Percentiles rank a stretch among this genome's conserved stretches.
These are phyloP conservation scores for Microthyrium microscopicum DNA, from an alignment of 2,329 filamentous ascomycete genomes.

Conservation along the genomic window DNA sequence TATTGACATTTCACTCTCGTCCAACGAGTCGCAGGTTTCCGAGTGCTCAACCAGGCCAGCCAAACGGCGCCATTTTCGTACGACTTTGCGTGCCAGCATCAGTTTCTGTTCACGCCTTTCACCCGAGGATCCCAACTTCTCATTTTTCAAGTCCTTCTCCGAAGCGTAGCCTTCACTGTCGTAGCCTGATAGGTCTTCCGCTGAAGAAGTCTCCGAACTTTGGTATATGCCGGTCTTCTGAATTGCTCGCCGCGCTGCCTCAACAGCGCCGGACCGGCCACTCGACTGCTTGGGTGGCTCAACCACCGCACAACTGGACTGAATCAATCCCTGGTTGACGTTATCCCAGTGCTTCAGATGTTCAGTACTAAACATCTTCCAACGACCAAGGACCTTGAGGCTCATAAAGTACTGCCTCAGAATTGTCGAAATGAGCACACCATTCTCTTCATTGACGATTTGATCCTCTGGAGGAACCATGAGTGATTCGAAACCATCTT, in stretches of 20 bases:
- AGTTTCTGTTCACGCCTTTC: constrained; percentile 31
- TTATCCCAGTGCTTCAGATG: constrained; percentile 48
- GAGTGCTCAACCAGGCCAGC: constrained; percentile 41
- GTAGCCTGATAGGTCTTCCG: constrained; percentile 1
- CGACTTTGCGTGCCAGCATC: constrained; percentile 49
- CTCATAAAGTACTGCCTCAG: constrained; percentile 85
- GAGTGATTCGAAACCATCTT: constrained; percentile 67
- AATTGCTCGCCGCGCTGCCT: not conserved
- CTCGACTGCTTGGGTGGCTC: constrained; percentile 10
- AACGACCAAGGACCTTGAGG: constrained; percentile 62
- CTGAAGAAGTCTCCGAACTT: not conserved
- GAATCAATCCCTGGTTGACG: constrained; percentile 43
- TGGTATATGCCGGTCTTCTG: not conserved
- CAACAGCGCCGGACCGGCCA: not conserved
- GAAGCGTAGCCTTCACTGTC: constrained; percentile 16
- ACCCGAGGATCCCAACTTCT: constrained; percentile 18
- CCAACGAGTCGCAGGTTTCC: constrained; percentile 36
- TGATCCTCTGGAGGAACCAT: constrained; percentile 62
- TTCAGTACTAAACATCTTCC: constrained; percentile 52
- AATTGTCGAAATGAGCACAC: constrained; percentile 71
- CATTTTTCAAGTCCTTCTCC: constrained; percentile 28
- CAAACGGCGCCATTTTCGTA: constrained; percentile 55
- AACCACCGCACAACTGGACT: constrained; percentile 10
- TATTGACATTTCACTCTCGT: constrained; percentile 40
- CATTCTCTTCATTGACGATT: constrained; percentile 71